Base-by-base conservation (phyloP, 2,329 filamentous ascomycete genomes). In the Penicillium corylophilum region DNA sequence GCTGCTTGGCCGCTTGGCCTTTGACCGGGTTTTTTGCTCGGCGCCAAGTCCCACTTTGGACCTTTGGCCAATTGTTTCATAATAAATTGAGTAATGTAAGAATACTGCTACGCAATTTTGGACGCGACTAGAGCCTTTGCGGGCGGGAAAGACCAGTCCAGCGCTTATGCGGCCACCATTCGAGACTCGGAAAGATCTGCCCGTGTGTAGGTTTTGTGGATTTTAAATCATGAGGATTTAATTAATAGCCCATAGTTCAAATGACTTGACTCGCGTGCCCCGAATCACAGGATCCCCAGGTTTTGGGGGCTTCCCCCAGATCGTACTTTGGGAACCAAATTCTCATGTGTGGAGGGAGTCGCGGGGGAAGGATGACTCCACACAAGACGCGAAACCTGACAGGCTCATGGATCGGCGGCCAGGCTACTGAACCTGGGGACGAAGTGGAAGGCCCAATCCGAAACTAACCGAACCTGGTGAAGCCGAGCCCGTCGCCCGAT, bases 381-480 rank as follows among this genome's bases (percentile, higher is more conserved):
- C 22, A 16, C 6, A 26, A 20, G 41, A 5, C n/a, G 18, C 22
- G 35, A 45, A 50, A 42, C 38, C 45, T 54, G 48, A 53, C 47
- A 55, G 52, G 55, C 46, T 35, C 39, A 49, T 20, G 31, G 57
- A 57, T 55, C 54, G 57, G 55, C 57, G 48, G 44, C 35, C 39
- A 31, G 40, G 35, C 49, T 44, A 28, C 36, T 44, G 43, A 48
- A 23, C 43, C 51, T 48, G 44, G 45, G 45, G 46, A 18, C 28
- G 24, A 43, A 45, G 35, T 40, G 24, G 22, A 15, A 24, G 41
- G 28, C 35, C 33, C 35, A 38, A 38, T 12, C 35, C 35, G 35
- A 36, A 28, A 42, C 57, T 60, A 60, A 57, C 55, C 51, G 31
- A 38, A 50, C 50, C 35, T 55, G 55, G 57, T 39, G 57, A 60